Evolutionary conservation across 306 rosid species (phyloP).

Genomic region (Senna siamea): DNA sequence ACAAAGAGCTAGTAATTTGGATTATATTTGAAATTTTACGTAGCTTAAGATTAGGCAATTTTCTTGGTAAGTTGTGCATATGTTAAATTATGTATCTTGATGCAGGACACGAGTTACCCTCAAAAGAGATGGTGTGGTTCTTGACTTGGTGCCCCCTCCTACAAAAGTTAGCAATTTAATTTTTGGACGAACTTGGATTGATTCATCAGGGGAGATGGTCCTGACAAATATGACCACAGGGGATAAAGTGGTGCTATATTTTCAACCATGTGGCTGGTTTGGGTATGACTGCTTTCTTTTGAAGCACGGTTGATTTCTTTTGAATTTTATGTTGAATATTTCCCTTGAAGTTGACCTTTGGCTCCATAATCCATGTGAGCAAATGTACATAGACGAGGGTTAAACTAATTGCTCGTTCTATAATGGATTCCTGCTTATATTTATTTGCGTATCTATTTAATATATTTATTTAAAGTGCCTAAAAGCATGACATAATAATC

Average conservation of each 20-base stretch:
- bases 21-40: no score
- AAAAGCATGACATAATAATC: constrained; percentile 5
- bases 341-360: background rate
- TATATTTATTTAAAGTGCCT: background rate
- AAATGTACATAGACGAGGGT: background rate
- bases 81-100: constrained; percentile 26
- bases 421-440: background rate
- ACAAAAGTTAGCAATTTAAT: constrained; percentile 74
- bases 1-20: background rate
- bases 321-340: background rate
- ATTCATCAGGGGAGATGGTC: constrained; percentile 74
- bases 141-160: constrained; percentile 78
- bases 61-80: constrained; percentile 2
- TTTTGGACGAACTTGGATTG: constrained; percentile 79
- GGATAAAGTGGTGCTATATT: constrained; percentile 73
- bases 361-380: background rate
- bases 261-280: constrained; percentile 85
- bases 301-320: background rate
- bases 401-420: constrained; percentile 8
- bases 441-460: background rate
- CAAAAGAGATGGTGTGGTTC: constrained; percentile 64
- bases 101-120: constrained; percentile 90
- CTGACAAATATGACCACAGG: constrained; percentile 68
- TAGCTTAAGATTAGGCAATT: constrained; percentile 10
- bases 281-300: constrained; percentile 50